phyloP scores from a whole-genome alignment of 805 yeast species.

The fission yeast (Schizosaccharomyces pombe) region ASM294v3 CU329670.1:3431001-3431500 shows the following conservation, averaged over 20 bases:
- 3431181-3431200: slow-evolving; percentile 22
- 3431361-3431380: slow-evolving; percentile 17
- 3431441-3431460: background rate
- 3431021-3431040: too few relatives aligned
- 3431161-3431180: slow-evolving; percentile 22
- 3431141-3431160: slow-evolving; percentile 41
- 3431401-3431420: too few relatives aligned
- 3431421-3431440: too few relatives aligned
- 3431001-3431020: too few relatives aligned
- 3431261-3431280: slow-evolving; percentile 84
- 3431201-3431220: slow-evolving; percentile 69
- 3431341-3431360: slow-evolving; percentile 13
- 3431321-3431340: slow-evolving; percentile 32
- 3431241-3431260: slow-evolving; percentile 55
- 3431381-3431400: slow-evolving; percentile 13
- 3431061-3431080: too few relatives aligned
- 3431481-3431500: background rate
- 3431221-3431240: slow-evolving; percentile 54
- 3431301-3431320: slow-evolving; percentile 79
- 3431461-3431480: background rate
- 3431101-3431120: background rate
- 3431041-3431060: too few relatives aligned
- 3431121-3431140: slow-evolving; percentile 32
- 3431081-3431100: slow-evolving; percentile 1
- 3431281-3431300: slow-evolving; percentile 87